Conservation (phyloP, 2,329 filamentous ascomycete genomes). For the Pezizomycotina sp. region DNA sequence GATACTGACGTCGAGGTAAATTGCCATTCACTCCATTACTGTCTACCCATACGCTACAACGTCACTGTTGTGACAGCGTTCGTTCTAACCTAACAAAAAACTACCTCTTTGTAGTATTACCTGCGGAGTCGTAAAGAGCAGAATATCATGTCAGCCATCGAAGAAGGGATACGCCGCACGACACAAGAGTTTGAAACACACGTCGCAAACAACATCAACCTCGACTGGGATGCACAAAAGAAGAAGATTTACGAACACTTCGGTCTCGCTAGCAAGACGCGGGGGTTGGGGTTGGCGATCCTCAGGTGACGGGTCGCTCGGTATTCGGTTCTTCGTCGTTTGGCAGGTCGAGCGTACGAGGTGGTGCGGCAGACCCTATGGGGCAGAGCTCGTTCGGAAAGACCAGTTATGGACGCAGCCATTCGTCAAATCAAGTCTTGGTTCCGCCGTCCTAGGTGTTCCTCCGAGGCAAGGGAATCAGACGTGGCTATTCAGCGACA, state of each 20-base stretch:
- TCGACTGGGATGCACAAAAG: slow-evolving; percentile 91
- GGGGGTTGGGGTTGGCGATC: no score
- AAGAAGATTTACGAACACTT: slow-evolving; percentile 93
- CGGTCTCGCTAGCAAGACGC: slow-evolving; percentile 51
- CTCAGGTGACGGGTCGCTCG: slow-evolving; percentile 18
- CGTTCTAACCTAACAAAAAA: neutral
- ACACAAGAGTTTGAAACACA: slow-evolving; percentile 85
- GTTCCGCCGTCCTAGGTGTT: slow-evolving; percentile 14
- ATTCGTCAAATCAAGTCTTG: slow-evolving; percentile 13
- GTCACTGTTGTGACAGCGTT: slow-evolving; percentile 20
- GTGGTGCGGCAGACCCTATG: slow-evolving; percentile 14
- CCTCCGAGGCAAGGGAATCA: slow-evolving; percentile 16
- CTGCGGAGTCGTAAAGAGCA: slow-evolving; percentile 75
- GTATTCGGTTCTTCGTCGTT: slow-evolving; percentile 24
- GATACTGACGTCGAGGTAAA: slow-evolving; percentile 48
- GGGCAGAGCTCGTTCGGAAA: slow-evolving; percentile 22
- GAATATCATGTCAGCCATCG: slow-evolving; percentile 78
- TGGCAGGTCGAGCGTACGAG: slow-evolving; percentile 20
- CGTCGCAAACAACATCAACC: slow-evolving; percentile 80
- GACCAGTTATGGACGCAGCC: slow-evolving; percentile 17
- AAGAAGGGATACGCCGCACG: slow-evolving; percentile 76
- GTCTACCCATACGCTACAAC: slow-evolving; percentile 21
- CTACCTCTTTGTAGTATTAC: slow-evolving; percentile 58
- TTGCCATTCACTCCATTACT: slow-evolving; percentile 13
- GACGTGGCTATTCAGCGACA: slow-evolving; percentile 17